Evolutionary conservation across 257 asterid genomes (phyloP).

Genomic region (Solanum appendiculatum): DNA sequence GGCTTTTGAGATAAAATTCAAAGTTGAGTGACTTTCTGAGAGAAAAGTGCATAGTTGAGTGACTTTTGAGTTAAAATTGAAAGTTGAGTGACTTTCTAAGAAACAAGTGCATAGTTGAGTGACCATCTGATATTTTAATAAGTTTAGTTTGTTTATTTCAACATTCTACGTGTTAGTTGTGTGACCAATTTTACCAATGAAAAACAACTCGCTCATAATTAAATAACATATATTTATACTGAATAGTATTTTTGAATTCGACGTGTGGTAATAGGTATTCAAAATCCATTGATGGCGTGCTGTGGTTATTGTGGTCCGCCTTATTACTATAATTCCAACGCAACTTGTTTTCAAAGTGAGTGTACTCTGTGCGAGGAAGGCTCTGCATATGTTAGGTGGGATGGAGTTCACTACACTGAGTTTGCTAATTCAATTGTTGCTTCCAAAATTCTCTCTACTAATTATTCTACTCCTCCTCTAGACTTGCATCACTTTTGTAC

Average conservation of each 20-base stretch:
- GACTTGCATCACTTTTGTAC: slow-evolving; percentile 15
- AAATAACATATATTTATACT: neutral
- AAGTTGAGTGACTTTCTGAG: too few species aligned
- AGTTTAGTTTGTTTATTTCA: neutral
- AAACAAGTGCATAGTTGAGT: too few species aligned
- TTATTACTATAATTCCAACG: slow-evolving; percentile 14
- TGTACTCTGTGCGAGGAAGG: slow-evolving; percentile 12
- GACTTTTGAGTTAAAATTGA: too few species aligned
- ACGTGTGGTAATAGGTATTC: neutral
- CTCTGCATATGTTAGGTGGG: slow-evolving; percentile 22
- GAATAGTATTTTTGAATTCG: neutral
- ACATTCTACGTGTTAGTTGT: neutral
- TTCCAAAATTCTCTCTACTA: slow-evolving; percentile 10
- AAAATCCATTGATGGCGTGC: slow-evolving; percentile 23
- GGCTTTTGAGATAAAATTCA: too few species aligned
- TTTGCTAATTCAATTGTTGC: slow-evolving; percentile 26
- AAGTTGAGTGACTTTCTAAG: too few species aligned
- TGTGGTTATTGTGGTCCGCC: slow-evolving; percentile 32
- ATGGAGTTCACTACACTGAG: slow-evolving; percentile 40
- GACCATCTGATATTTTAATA: too few species aligned
- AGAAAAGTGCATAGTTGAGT: too few species aligned
- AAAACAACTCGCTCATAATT: too few species aligned
- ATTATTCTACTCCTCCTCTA: slow-evolving; percentile 18
- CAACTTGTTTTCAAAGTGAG: slow-evolving; percentile 12
- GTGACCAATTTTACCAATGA: too few species aligned